Conservation (phyloP, 2,329 filamentous ascomycete species). For the Ascochyta clinopodiicola region DNA sequence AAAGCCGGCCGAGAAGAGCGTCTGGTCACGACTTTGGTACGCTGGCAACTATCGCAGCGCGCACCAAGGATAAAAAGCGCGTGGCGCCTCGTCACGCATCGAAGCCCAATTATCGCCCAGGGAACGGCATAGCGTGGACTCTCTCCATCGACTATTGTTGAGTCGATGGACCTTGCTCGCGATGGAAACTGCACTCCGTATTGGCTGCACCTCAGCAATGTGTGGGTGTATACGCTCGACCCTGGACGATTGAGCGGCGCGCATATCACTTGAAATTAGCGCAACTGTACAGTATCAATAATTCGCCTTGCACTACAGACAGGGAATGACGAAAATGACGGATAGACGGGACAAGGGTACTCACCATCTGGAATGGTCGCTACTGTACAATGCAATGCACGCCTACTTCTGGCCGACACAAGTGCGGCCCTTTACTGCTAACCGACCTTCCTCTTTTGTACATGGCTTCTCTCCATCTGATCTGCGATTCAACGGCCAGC, state of each 20-base stretch:
- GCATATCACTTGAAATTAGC: conserved; percentile 12
- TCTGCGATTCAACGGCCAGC: conserved; percentile 15
- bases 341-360: conserved; percentile 19
- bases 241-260: conserved; percentile 2
- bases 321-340: conserved; percentile 28
- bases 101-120: background rate
- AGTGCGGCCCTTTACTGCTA: conserved; percentile 14
- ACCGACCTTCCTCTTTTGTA: conserved; percentile 29
- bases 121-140: background rate
- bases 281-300: conserved; percentile 30
- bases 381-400: conserved; percentile 19
- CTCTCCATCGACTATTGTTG: background rate
- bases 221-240: background rate
- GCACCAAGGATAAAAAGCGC: background rate
- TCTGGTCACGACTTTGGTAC: background rate
- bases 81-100: background rate
- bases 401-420: conserved; percentile 19
- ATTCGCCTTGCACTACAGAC: conserved; percentile 24
- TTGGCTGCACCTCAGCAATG: conserved; percentile 1
- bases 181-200: background rate
- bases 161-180: background rate
- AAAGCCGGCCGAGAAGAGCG: background rate
- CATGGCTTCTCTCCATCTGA: conserved; percentile 13
- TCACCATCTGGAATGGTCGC: conserved; percentile 25
- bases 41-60: background rate